Evolutionary conservation across 441 rosid genomes (phyloP), one percentile per base, ranked within the genome.

Genomic region (Kokia cookei): DNA sequence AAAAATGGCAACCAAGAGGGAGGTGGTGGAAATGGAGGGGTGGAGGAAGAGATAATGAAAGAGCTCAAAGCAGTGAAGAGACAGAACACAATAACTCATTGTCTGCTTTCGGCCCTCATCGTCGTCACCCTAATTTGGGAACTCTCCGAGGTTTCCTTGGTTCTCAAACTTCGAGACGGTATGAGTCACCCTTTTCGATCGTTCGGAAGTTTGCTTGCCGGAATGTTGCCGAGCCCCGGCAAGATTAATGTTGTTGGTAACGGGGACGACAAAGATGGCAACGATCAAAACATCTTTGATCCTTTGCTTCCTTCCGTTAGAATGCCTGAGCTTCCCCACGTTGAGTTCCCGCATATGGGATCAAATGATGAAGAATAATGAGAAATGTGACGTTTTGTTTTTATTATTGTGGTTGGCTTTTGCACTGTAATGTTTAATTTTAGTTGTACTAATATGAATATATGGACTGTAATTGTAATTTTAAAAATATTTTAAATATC

Each of bases 101-200:
- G 93, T 71, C 90, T 94, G 7, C 84, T 94, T 48, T 88, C 97
- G 4, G 84, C 77, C 68, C 60, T 89, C 89, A 88, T 92, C 72
- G 77, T 86, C n/a, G 82, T 94, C 24, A 92, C 97, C 3, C 29
- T 90, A 22, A 75, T 82, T 3, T 94, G 97, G 97, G 97, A 92
- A 80, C 73, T 92, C 19, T 94, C 98, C 3, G 92, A 94, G 80
- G 84, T 87, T 66, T 86, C 93, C 0, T 71, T 92, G 57, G 54
- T 92, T 74, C 74, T 88, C 82, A 84, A 82, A 71, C 65, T 91
- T 53, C 88, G 82, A 72, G 76, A 92, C 12, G 84, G 89, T 19
- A 4, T 94, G 19, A 82, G 68, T 77, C 87, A 91, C 77, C 97
- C 98, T 0, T 77, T 92, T 51, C 85, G 77, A 79, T 81, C 91